phyloP scores from a whole-genome alignment of 2,329 filamentous ascomycete species.

The Colletotrichum theobromicola region DNA sequence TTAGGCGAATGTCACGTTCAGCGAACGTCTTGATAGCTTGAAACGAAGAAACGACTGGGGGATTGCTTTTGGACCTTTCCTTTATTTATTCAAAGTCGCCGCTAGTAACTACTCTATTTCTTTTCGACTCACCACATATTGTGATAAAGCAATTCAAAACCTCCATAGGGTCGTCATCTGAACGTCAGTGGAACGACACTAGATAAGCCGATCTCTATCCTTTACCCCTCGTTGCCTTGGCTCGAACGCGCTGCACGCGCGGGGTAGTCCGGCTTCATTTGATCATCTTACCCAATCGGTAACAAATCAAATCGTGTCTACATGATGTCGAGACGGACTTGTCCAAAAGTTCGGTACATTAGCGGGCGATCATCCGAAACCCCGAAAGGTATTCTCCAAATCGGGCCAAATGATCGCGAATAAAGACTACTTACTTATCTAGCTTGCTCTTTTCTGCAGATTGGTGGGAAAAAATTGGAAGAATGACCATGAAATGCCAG shows the following conservation, averaged over 20 bases:
- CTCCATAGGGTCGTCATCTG: background rate
- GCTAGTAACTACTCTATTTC: too few relatives aligned
- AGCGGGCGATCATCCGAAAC: background rate
- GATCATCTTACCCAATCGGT: background rate
- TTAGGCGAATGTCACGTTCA: background rate
- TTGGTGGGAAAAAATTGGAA: background rate
- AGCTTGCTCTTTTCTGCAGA: background rate
- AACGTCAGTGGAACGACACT: too few relatives aligned
- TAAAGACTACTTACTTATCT: accelerated
- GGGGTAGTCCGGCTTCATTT: background rate
- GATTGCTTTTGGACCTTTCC: too few relatives aligned
- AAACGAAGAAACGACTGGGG: accelerated
- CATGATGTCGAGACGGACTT: background rate
- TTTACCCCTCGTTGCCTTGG: background rate
- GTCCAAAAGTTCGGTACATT: accelerated
- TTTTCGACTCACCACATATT: background rate
- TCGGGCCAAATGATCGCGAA: background rate
- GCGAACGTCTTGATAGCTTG: background rate
- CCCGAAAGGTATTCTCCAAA: background rate
- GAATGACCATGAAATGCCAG: too few relatives aligned
- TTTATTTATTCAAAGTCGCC: too few relatives aligned
- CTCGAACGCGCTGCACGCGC: background rate
- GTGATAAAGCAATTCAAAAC: background rate
- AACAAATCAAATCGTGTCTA: background rate
- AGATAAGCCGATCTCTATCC: background rate